Evolutionary conservation across 2,329 filamentous ascomycete genomes (phyloP).

Genomic region (Fusarium brevicatenulatum): DNA sequence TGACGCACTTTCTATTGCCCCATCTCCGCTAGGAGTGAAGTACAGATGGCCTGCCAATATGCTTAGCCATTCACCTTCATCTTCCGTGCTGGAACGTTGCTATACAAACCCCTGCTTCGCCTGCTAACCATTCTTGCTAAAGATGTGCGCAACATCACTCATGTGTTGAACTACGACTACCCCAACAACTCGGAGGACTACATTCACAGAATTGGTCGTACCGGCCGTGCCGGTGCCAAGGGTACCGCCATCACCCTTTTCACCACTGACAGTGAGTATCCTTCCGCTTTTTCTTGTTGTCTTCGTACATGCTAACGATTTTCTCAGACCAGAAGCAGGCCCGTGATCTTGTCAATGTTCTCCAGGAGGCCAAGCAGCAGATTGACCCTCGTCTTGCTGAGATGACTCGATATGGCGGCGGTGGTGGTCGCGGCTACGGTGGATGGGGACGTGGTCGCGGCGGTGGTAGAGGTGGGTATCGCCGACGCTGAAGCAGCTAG

Average conservation of each 20-base stretch:
- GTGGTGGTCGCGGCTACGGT: conserved; percentile 77
- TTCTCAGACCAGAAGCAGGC: conserved; percentile 85
- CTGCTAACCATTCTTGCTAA: conserved; percentile 81
- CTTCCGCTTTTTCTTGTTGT: not conserved
- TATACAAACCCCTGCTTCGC: conserved; percentile 63
- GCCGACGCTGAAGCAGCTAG: conserved; percentile 48
- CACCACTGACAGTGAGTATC: conserved; percentile 94
- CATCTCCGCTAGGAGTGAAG: conserved; percentile 66
- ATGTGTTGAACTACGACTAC: conserved; percentile 99
- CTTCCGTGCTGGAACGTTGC: conserved; percentile 70
- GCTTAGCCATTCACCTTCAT: conserved; percentile 56
- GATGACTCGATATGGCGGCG: conserved; percentile 92
- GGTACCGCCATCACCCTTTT: conserved; percentile 99
- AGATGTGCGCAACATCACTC: conserved; percentile 99
- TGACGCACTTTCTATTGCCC: conserved; percentile 67
- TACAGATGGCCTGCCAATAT: conserved; percentile 60
- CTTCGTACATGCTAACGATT: conserved; percentile 49
- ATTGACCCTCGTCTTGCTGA: conserved; percentile 95
- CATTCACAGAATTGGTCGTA: conserved; percentile 96
- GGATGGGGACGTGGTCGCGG: conserved; percentile 76
- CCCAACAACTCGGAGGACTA: conserved; percentile 99
- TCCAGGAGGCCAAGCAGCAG: conserved; percentile 97
- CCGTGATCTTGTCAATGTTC: conserved; percentile 92
- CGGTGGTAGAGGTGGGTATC: conserved; percentile 61
- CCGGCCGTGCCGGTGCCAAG: conserved; percentile 91